Evolutionary conservation across 2,329 filamentous ascomycete species (phyloP).

Genomic region (Apiospora phragmitis): DNA sequence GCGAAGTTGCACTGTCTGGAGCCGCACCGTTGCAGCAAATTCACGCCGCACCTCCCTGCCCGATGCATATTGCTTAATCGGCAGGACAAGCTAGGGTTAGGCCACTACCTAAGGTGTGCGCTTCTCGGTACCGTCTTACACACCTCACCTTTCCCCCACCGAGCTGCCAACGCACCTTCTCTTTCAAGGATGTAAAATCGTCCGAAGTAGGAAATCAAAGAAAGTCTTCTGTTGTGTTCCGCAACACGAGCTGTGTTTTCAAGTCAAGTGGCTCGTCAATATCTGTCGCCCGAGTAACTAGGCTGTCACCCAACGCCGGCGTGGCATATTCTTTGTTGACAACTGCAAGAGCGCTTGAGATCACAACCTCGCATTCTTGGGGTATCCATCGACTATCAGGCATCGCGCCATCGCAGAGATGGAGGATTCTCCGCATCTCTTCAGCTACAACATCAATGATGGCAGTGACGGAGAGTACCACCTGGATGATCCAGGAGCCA

Average conservation of each 20-base stretch:
- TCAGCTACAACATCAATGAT: constrained; percentile 22
- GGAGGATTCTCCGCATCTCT: constrained; percentile 25
- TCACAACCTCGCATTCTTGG: too few species aligned
- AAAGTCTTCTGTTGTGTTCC: neutral
- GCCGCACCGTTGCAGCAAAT: neutral
- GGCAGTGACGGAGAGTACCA: constrained; percentile 20
- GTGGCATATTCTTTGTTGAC: neutral
- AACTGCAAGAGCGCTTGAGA: neutral
- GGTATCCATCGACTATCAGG: neutral
- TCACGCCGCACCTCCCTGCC: neutral
- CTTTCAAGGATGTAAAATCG: neutral
- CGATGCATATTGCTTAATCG: neutral
- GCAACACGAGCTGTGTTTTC: neutral
- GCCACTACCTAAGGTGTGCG: neutral
- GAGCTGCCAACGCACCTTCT: neutral
- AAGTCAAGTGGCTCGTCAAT: neutral
- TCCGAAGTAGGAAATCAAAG: neutral
- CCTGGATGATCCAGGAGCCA: constrained; percentile 17
- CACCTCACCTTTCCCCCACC: neutral
- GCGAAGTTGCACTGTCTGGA: neutral
- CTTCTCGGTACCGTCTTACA: neutral
- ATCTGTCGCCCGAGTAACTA: neutral
- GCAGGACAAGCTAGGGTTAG: neutral
- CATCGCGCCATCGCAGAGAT: constrained; percentile 16
- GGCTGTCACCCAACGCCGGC: too few species aligned